Percentiles rank a stretch among this genome's conserved stretches.
These are phyloP conservation scores for Magnolia sinica DNA, from an alignment of 164 flowering plant species.

Conservation along the genomic window DNA sequence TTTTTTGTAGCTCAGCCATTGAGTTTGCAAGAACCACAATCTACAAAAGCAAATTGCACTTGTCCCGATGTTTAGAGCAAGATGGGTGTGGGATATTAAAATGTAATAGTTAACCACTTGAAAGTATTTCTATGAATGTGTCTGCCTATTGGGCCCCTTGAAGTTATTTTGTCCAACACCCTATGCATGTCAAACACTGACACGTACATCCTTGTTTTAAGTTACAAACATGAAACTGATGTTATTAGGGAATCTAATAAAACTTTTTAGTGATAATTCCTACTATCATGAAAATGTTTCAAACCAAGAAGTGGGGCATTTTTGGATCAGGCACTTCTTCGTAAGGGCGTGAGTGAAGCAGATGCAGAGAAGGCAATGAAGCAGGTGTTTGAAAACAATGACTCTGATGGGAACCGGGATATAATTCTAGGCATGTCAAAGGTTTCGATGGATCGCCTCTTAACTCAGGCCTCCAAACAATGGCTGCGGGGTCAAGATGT, in stretches of 20 bases:
- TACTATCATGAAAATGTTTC: not conserved
- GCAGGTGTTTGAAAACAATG: conserved; percentile 51
- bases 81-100: too few species aligned
- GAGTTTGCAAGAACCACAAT: too few species aligned
- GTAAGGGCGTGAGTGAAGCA: conserved; percentile 56
- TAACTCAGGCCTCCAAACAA: conserved; percentile 68
- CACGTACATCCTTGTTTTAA: not conserved
- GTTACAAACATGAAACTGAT: not conserved
- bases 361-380: conserved; percentile 62
- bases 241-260: not conserved
- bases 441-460: conserved; percentile 50
- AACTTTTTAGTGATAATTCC: not conserved
- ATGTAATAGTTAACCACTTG: too few species aligned
- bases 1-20: too few species aligned
- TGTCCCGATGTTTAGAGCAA: too few species aligned
- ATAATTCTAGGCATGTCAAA: conserved; percentile 51
- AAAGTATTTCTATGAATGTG: too few species aligned
- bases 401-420: conserved; percentile 29
- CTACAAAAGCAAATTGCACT: too few species aligned
- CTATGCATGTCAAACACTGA: not conserved
- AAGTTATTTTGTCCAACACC: not conserved
- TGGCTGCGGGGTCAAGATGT: conserved; percentile 58
- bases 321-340: conserved; percentile 50
- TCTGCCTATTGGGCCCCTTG: too few species aligned
- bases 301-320: not conserved